A percentile compares a stretch with the other conserved stretches of the same genome.
Evolutionary conservation across 2,329 filamentous ascomycete genomes (phyloP).

Genomic region (Sporothrix protearum): DNA sequence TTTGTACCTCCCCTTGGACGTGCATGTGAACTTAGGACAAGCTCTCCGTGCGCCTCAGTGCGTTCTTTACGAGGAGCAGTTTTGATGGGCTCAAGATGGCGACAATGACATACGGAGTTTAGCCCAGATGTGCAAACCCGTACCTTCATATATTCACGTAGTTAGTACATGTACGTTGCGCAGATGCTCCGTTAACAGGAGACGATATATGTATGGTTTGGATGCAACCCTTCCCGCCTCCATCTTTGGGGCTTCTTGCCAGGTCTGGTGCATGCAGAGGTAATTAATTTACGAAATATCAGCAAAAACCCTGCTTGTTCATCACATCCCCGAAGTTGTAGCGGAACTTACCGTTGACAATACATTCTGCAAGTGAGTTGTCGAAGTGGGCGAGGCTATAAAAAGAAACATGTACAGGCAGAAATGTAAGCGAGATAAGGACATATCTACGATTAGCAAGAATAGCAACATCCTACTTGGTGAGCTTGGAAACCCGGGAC

Average conservation of each 20-base stretch:
- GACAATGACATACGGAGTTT: conserved; percentile 3
- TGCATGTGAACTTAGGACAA: background rate
- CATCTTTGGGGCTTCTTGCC: background rate
- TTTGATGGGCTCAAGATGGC: background rate
- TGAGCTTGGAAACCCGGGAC: background rate
- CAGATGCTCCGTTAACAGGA: background rate
- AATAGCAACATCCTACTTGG: background rate
- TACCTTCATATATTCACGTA: too few species aligned
- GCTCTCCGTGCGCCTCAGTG: background rate
- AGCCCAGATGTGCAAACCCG: background rate
- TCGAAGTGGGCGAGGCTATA: background rate
- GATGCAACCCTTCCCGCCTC: background rate
- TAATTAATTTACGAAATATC: background rate
- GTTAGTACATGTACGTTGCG: background rate
- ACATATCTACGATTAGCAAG: background rate
- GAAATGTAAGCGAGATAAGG: background rate
- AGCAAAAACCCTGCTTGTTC: background rate
- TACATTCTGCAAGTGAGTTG: background rate
- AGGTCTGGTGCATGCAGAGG: background rate
- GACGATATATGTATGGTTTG: background rate
- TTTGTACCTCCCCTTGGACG: background rate
- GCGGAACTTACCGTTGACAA: background rate
- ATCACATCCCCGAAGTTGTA: background rate
- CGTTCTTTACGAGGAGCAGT: background rate
- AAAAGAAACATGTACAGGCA: background rate